Conservation (phyloP, 192 early-diverging fungal species). For the Gonapodya prolifera region DNA sequence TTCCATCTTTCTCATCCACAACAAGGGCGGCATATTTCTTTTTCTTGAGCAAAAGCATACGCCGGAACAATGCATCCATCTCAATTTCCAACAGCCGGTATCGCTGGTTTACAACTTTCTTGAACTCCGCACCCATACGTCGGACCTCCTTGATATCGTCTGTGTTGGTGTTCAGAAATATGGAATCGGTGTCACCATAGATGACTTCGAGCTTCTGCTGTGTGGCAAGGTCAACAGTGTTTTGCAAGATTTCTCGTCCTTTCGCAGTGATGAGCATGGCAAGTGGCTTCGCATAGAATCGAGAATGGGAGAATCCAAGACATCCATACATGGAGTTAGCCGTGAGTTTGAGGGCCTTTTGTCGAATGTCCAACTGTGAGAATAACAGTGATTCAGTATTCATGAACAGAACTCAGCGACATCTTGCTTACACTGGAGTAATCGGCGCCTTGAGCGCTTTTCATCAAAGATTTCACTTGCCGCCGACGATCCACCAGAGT, state of each 20-base stretch:
- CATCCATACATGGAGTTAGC: conserved; percentile 99
- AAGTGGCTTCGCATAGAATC: conserved; percentile 94
- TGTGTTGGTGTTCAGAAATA: conserved; percentile 89
- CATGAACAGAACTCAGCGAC: neutral
- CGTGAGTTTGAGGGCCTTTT: conserved; percentile 88
- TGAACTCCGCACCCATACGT: conserved; percentile 68
- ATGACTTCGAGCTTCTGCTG: conserved; percentile 79
- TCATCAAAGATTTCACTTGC: conserved; percentile 82
- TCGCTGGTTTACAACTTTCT: conserved; percentile 73
- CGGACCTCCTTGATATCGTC: conserved; percentile 56
- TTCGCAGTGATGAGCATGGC: conserved; percentile 93
- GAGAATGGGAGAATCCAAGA: conserved; percentile 78
- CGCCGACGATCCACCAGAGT: conserved; percentile 81
- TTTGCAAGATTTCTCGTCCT: conserved; percentile 91
- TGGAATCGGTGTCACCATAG: conserved; percentile 98
- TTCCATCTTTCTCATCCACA: conserved; percentile 25
- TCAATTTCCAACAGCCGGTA: conserved; percentile 95
- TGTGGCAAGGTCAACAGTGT: conserved; percentile 76
- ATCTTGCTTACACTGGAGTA: conserved; percentile 7
- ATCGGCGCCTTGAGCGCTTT: conserved; percentile 33
- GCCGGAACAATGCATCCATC: conserved; percentile 84
- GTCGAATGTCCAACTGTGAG: conserved; percentile 74
- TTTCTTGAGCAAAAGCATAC: conserved; percentile 87
- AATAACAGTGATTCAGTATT: neutral
- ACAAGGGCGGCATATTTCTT: conserved; percentile 94